Conservation (phyloP, 2,329 filamentous ascomycete genomes). For the Tolypocladium nubicola region DNA sequence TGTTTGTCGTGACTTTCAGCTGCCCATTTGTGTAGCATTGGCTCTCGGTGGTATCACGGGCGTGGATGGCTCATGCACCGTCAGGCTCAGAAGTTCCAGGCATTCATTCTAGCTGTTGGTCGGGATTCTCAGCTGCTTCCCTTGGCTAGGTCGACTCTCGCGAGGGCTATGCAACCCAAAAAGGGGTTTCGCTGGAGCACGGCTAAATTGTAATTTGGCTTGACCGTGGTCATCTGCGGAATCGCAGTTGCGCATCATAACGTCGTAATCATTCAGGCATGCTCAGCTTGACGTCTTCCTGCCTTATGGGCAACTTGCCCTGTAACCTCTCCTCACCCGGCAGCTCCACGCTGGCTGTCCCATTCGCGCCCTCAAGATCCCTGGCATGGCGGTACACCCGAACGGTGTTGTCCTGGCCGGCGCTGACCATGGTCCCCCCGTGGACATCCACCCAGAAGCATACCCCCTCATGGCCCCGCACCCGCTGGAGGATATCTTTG, state of each 20-base stretch:
- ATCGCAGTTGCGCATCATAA: background rate
- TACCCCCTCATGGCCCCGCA: conserved; percentile 41
- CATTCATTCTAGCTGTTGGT: too few species aligned
- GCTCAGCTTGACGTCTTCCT: conserved; percentile 29
- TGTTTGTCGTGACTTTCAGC: too few species aligned
- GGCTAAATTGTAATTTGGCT: too few species aligned
- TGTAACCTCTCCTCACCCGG: conserved; percentile 47
- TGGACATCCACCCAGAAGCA: conserved; percentile 57
- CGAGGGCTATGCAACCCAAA: background rate
- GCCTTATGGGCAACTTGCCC: conserved; percentile 34
- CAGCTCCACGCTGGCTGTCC: conserved; percentile 1
- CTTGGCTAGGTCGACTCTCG: background rate
- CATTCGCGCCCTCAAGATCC: conserved; percentile 10
- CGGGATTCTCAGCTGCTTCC: too few species aligned
- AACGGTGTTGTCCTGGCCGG: conserved; percentile 43
- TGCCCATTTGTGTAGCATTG: too few species aligned
- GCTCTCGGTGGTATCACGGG: too few species aligned
- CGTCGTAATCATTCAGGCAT: conserved; percentile 7
- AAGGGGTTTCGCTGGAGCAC: background rate
- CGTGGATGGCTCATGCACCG: too few species aligned
- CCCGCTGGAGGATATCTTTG: conserved; percentile 70
- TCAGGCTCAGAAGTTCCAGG: too few species aligned
- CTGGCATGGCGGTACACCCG: conserved; percentile 33
- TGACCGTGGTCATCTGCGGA: background rate
- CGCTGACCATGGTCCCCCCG: conserved; percentile 45